A percentile compares a stretch with the other conserved stretches of the same genome.
Evolutionary conservation across 2,329 filamentous ascomycete species (phyloP).

Genomic region (Colletotrichum spaethianum): DNA sequence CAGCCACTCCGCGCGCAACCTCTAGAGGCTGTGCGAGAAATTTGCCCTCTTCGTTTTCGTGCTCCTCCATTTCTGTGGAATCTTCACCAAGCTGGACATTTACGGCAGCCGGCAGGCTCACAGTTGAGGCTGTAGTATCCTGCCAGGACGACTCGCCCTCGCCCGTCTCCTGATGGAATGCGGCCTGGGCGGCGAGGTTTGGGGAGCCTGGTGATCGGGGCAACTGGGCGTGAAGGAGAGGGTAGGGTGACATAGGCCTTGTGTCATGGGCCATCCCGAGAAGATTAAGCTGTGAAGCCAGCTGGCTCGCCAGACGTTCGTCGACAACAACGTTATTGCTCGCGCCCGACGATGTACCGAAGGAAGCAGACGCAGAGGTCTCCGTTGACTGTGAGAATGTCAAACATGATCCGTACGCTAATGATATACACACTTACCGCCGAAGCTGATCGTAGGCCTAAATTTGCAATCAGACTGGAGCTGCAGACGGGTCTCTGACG

Average conservation of each 20-base stretch:
- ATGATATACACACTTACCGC: constrained; percentile 48
- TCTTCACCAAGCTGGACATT: not conserved
- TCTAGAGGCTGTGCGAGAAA: constrained; percentile 60
- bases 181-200: constrained; percentile 4
- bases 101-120: not conserved
- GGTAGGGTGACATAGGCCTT: not conserved
- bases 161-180: not conserved
- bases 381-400: constrained; percentile 6
- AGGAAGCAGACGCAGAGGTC: not conserved
- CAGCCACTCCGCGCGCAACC: constrained; percentile 66
- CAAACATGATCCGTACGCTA: not conserved
- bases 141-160: constrained; percentile 20
- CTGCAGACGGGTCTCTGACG: constrained; percentile 60
- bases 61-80: constrained; percentile 47
- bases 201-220: constrained; percentile 36
- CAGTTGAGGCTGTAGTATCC: constrained; percentile 9
- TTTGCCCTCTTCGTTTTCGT: constrained; percentile 48
- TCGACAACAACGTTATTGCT: not conserved
- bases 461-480: constrained; percentile 53
- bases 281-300: not conserved
- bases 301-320: constrained; percentile 1
- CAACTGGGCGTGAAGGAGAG: constrained; percentile 7
- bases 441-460: constrained; percentile 57
- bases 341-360: not conserved
- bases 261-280: not conserved